Evolutionary conservation across 2,329 filamentous ascomycete genomes (phyloP), one percentile per base, ranked within the genome.

Genomic region (Trichoderma sp.): DNA sequence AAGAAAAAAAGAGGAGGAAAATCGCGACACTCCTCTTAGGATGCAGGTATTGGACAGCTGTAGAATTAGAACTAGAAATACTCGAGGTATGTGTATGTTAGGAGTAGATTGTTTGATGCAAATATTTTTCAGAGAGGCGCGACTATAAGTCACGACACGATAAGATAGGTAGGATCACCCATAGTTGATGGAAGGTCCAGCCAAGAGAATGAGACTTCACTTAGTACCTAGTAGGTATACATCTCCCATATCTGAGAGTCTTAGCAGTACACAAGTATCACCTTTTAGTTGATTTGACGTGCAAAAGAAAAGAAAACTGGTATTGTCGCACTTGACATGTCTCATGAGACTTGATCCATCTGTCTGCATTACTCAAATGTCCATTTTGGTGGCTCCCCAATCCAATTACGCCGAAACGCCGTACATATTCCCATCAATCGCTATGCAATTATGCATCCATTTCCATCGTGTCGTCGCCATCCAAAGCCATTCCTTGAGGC

Each of bases 381-480:
- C 50, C 65, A 19, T 52, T 57, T 58, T 58, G 7, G 39, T 29
- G 34, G 54, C 39, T 68, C 34, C 52, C 45, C 60, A 34, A 42
- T 32, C 48, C 60, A 65, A 53, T 35, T 63, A 68, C 65, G 65
- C 68, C 65, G 69, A 64, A 70, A 74, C 73, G 70, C 73, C 73
- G 57, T 70, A 59, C 70, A 70, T 66, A 35, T 66, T 60, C 45
- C 65, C 60, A 65, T 59, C 39, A 69, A 69, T 52, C 42, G 56
- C 64, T 53, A 45, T 54, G 25, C 48, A 42, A n/a, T 73, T 65
- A 78, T 70, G 72, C 81, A 70, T 87, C 89, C 74, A 93, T 86
- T 75, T 93, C 83, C 93, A 97, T 97, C 17, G 93, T 97, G 82
- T 98, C 94, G 77, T 98, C 92, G 10, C 92, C 94, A 73, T 93